Evolutionary conservation across 805 yeast genomes (phyloP).

Genomic region (Torulaspora quercuum): DNA sequence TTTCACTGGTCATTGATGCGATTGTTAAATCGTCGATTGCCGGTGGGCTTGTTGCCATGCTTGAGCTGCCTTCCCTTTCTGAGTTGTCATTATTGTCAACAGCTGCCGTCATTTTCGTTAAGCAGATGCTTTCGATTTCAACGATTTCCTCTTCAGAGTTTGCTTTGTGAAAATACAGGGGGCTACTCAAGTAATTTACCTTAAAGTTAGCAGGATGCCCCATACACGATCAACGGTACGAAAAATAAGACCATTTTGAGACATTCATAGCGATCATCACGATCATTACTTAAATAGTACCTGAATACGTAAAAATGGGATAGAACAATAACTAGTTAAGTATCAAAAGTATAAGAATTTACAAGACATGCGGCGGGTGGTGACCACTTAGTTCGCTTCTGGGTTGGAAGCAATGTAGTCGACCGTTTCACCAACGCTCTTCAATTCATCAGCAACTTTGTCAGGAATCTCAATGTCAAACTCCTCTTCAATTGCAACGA

Average conservation of each 20-base stretch:
- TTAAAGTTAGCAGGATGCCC: too few species aligned
- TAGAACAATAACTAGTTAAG: constrained; percentile 7
- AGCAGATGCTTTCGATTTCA: too few species aligned
- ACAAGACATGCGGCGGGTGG: constrained; percentile 11
- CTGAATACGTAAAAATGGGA: constrained; percentile 9
- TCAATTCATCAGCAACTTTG: constrained; percentile 88
- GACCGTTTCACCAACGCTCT: constrained; percentile 89
- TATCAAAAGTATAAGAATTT: too few species aligned
- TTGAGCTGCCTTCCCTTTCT: not conserved
- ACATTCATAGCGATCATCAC: constrained; percentile 9
- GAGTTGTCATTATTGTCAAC: not conserved
- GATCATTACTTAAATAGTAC: constrained; percentile 8
- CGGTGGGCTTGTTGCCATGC: not conserved
- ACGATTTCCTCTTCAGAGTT: too few species aligned
- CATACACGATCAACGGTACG: too few species aligned
- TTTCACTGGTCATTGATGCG: constrained; percentile 3
- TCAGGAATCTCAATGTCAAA: constrained; percentile 83
- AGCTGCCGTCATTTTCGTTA: not conserved
- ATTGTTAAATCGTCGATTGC: constrained; percentile 1
- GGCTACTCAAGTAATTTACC: too few species aligned
- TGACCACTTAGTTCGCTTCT: constrained; percentile 36
- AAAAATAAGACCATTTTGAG: not conserved
- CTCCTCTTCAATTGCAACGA: constrained; percentile 94
- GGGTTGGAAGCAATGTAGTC: constrained; percentile 76
- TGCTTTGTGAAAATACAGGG: too few species aligned